Evolutionary conservation across 2,329 filamentous ascomycete genomes (phyloP).

Genomic region (Aspergillus sp.): DNA sequence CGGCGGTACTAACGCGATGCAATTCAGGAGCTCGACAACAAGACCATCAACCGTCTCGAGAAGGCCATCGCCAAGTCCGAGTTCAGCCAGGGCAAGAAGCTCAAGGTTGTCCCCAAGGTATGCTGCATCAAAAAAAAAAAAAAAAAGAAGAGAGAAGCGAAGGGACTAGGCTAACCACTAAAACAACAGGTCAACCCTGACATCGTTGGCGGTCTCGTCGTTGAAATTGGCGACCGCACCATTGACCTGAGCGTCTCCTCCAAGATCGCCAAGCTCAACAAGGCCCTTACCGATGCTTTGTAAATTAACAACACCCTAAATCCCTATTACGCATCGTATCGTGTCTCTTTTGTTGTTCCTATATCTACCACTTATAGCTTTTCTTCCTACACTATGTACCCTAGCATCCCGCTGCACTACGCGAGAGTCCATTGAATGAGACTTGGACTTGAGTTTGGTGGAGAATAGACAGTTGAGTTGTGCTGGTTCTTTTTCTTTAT

Average conservation of each 20-base stretch:
- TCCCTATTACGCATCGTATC: conserved; percentile 4
- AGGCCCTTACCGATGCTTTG: conserved; percentile 93
- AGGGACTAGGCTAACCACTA: background rate
- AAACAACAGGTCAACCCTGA: conserved; percentile 78
- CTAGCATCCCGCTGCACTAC: conserved; percentile 4
- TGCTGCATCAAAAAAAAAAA: conserved; percentile 24
- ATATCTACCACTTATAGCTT: conserved; percentile 5
- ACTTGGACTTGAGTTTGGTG: conserved; percentile 14
- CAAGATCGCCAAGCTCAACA: conserved; percentile 98
- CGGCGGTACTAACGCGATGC: background rate
- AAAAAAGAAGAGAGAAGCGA: conserved; percentile 5
- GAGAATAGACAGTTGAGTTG: conserved; percentile 16
- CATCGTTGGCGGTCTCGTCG: conserved; percentile 87
- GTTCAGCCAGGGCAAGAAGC: conserved; percentile 91
- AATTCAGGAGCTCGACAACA: conserved; percentile 75
- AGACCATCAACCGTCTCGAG: conserved; percentile 83
- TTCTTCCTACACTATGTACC: conserved; percentile 13
- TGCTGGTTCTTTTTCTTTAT: background rate
- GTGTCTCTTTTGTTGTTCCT: conserved; percentile 18
- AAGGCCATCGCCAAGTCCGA: conserved; percentile 82
- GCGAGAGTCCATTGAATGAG: conserved; percentile 8
- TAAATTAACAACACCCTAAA: conserved; percentile 59
- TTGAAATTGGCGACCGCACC: conserved; percentile 96
- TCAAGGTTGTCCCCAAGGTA: conserved; percentile 93
- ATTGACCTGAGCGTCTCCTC: conserved; percentile 95